These are phyloP conservation scores for Magnolia sinica DNA, from an alignment of 164 flowering plant species.

Conservation along the genomic window DNA sequence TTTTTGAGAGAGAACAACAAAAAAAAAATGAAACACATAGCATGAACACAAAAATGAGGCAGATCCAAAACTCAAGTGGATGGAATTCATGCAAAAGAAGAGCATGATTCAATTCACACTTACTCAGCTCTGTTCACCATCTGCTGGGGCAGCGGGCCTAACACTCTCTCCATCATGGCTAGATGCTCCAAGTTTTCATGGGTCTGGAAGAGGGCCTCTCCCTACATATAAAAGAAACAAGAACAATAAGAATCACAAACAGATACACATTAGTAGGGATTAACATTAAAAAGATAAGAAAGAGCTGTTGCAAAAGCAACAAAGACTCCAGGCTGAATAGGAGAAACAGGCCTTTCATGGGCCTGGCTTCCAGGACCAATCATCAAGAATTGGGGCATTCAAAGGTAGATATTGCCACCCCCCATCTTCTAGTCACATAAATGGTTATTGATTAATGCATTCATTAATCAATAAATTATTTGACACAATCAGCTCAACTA, in stretches of 20 bases:
- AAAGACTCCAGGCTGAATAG: not conserved
- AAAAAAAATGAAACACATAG: no score
- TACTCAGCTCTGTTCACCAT: slow-evolving; percentile 78
- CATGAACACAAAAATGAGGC: no score
- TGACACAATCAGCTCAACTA: not conserved
- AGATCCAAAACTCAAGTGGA: no score
- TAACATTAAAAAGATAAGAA: not conserved
- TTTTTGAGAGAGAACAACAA: no score
- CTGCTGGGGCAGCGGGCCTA: slow-evolving; percentile 82
- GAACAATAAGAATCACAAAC: not conserved
- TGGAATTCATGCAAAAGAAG: not conserved
- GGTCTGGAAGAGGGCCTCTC: slow-evolving; percentile 90
- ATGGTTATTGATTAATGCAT: not conserved
- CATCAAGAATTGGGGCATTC: not conserved
- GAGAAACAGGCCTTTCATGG: not conserved
- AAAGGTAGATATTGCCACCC: not conserved
- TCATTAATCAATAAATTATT: not conserved
- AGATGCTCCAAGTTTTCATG: slow-evolving; percentile 96
- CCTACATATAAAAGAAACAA: slow-evolving; percentile 38
- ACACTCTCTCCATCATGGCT: slow-evolving; percentile 97
- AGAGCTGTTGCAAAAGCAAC: not conserved
- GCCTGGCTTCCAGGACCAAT: not conserved
- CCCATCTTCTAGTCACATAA: not conserved
- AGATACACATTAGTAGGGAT: not conserved
- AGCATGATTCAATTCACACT: slow-evolving; percentile 17